Percentiles rank a stretch among this genome's conserved stretches.
These are phyloP conservation scores for Pontederia paniculata DNA, from an alignment of 176 grass and related monocot genomes.

Conservation along the genomic window DNA sequence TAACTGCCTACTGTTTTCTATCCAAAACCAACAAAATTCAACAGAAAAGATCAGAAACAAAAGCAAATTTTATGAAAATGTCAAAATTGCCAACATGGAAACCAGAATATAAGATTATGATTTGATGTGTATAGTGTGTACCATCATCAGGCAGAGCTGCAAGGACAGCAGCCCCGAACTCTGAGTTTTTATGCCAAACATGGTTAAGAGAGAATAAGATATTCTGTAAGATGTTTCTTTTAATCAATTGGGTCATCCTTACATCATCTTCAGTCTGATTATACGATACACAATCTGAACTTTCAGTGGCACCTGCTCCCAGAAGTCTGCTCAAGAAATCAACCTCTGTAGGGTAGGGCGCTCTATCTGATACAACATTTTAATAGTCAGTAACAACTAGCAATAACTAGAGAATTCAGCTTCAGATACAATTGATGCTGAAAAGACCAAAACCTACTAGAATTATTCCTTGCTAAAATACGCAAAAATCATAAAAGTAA, in stretches of 20 bases:
- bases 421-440: neutral
- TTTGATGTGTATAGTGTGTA: conserved; percentile 18
- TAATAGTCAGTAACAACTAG: neutral
- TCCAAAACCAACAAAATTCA: conserved; percentile 22
- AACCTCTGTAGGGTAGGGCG: conserved; percentile 25
- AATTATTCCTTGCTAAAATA: neutral
- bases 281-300: conserved; percentile 29
- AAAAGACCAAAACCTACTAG: no score
- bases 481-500: neutral
- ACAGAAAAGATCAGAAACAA: neutral
- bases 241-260: conserved; percentile 18
- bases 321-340: conserved; percentile 49
- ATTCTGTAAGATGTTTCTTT: conserved; percentile 36
- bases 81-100: neutral
- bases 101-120: conserved; percentile 15
- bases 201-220: conserved; percentile 29
- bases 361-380: conserved; percentile 42
- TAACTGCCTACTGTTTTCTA: conserved; percentile 35
- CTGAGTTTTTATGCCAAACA: conserved; percentile 35
- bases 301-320: conserved; percentile 60
- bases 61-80: neutral
- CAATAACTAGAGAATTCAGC: neutral
- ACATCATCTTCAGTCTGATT: conserved; percentile 33
- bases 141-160: conserved; percentile 44
- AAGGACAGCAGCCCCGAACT: conserved; percentile 21